Conservation (phyloP, 495 filamentous ascomycete species). For the Halenospora varia region DNA sequence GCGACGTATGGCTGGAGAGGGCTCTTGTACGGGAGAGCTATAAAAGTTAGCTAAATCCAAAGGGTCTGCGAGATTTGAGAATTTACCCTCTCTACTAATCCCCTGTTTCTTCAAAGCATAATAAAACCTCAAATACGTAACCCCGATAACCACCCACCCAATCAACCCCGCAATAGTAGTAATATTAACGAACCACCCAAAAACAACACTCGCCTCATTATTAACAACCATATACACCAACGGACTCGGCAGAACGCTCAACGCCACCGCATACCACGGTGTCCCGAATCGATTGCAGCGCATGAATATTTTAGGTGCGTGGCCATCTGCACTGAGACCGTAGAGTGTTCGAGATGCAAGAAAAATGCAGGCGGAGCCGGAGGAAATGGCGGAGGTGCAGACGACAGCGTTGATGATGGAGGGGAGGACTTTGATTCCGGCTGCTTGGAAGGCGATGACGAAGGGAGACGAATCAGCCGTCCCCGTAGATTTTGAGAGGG, state of each 20-base stretch:
- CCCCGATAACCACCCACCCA: conserved; percentile 39
- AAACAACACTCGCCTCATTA: conserved; percentile 48
- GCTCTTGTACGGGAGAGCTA: conserved; percentile 27
- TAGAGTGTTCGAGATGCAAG: conserved; percentile 59
- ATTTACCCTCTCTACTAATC: conserved; percentile 47
- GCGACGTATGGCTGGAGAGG: conserved; percentile 59
- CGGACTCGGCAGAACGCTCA: conserved; percentile 42
- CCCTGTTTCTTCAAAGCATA: conserved; percentile 52
- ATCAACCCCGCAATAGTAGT: conserved; percentile 54
- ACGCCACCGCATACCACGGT: conserved; percentile 49
- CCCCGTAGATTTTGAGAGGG: conserved; percentile 45
- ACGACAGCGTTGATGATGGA: conserved; percentile 63
- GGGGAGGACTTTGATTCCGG: conserved; percentile 58
- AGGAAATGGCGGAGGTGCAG: conserved; percentile 67
- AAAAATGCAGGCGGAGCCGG: conserved; percentile 56
- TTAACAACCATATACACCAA: conserved; percentile 54
- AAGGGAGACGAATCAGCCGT: conserved; percentile 59
- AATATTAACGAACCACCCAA: conserved; percentile 55
- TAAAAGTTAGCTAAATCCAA: not conserved
- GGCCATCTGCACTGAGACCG: conserved; percentile 57
- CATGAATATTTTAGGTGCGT: conserved; percentile 51
- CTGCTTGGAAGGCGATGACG: conserved; percentile 60
- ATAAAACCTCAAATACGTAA: conserved; percentile 28
- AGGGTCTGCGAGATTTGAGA: conserved; percentile 10
- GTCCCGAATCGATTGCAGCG: conserved; percentile 54